Base-by-base conservation (phyloP, 768 basidiomycete genomes). In the Basidioascus undulatus region DNA sequence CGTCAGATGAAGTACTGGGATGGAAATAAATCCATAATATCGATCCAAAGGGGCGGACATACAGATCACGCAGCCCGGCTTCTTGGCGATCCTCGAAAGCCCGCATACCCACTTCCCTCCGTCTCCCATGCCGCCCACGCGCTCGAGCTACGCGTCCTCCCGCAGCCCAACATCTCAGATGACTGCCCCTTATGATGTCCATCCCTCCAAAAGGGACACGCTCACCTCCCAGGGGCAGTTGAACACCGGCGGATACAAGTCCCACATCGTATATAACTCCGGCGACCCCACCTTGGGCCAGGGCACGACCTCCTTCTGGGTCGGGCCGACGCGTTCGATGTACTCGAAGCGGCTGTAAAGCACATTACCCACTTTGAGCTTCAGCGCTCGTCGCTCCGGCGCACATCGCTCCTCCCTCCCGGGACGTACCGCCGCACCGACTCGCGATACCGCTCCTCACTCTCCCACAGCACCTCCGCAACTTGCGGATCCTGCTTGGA, bases 21-120 rank as follows among this genome's bases (percentile, higher is more conserved):
- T 20, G 20, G 39, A 21, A 26, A 37, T 28, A 19, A 25, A 6
- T 27, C 20, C 10, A 26, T 13, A n/a, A 20, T 35, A 5, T 32
- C 8, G 13, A 20, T 11, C 19, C 28, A 35, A 15, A 13, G 6
- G 31, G 26, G 19, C 45, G 37, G 26, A 46, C 46, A 42, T 19
- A 47, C 32, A 47, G 32, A 47, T 37, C 32, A 47, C 42, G 19
- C 43, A 43, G n/a, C 39, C 32, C 25, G 19, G 42, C 39, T 47
- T 41, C 15, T 42, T 27, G 15, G 36, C 28, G n/a, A 46, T 37
- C 23, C 23, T 39, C 16, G 39, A 32, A 23, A 47, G 20, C 32
- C 46, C 46, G 35, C 46, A 47, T 5, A 43, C 38, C 23, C 34
- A 47, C 24, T 47, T 44, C 30, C 46, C 46, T 3, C 46, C 46